Conservation (phyloP, 768 basidiomycete species). For the Kwoniella sp. region DNA sequence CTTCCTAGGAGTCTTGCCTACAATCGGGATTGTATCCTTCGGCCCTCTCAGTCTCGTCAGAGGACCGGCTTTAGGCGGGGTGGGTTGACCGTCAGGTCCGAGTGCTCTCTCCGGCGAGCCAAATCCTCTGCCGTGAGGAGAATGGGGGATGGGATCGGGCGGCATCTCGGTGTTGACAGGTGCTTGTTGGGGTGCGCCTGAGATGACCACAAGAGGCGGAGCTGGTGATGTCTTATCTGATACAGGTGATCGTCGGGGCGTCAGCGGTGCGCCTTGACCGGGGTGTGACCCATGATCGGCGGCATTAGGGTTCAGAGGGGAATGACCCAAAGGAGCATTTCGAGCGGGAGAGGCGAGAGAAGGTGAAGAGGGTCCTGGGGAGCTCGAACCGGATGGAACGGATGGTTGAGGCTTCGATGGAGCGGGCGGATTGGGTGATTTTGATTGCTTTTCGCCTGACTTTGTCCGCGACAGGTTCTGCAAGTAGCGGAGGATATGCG, state of each 20-base stretch:
- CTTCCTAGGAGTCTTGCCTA: conserved; percentile 88
- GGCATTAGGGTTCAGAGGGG: background rate
- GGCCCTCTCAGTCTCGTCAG: conserved; percentile 60
- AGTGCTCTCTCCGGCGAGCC: conserved; percentile 47
- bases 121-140: conserved; percentile 53
- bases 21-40: conserved; percentile 95
- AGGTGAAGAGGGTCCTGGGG: conserved; percentile 45
- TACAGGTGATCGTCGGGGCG: conserved; percentile 47
- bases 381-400: conserved; percentile 29
- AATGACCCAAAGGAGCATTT: background rate
- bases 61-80: conserved; percentile 57
- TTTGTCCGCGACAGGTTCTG: conserved; percentile 49
- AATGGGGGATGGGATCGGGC: conserved; percentile 57
- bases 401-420: conserved; percentile 33
- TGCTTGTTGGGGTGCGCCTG: conserved; percentile 39
- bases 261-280: conserved; percentile 32
- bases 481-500: background rate
- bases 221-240: conserved; percentile 56
- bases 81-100: conserved; percentile 49
- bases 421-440: conserved; percentile 35
- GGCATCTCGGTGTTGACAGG: conserved; percentile 56
- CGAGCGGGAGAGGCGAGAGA: conserved; percentile 34
- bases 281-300: conserved; percentile 13
- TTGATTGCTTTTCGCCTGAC: conserved; percentile 33
- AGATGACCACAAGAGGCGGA: conserved; percentile 57